A percentile compares a stretch with the other conserved stretches of the same genome.
Conservation (phyloP, 352 stramenopile species). For the Peronospora belbahrii region DNA sequence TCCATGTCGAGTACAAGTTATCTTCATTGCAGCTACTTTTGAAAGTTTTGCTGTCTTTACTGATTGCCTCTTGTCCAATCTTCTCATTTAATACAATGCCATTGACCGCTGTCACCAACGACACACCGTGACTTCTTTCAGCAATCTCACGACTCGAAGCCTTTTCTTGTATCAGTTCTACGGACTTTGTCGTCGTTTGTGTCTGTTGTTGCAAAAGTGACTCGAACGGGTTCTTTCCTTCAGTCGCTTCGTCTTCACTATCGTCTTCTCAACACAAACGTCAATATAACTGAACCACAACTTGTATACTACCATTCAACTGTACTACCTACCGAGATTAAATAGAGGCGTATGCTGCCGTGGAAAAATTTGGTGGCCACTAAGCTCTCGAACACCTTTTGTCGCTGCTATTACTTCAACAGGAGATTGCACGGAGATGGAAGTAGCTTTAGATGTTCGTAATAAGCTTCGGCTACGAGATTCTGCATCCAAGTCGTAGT, state of each 20-base stretch:
- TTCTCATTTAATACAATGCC: background rate
- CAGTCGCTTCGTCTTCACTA: constrained; percentile 22
- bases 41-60: background rate
- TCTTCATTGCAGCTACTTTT: background rate
- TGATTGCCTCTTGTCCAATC: background rate
- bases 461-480: constrained; percentile 17
- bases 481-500: constrained; percentile 44
- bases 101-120: background rate
- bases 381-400: background rate
- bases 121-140: background rate
- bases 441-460: constrained; percentile 14
- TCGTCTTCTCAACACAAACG: constrained; percentile 18
- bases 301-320: too few species aligned
- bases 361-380: constrained; percentile 35
- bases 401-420: background rate
- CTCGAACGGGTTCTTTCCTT: constrained; percentile 56
- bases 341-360: constrained; percentile 28
- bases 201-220: constrained; percentile 34
- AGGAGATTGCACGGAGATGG: background rate
- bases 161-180: background rate
- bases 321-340: constrained; percentile 27
- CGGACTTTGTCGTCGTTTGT: background rate
- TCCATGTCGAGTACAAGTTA: constrained; percentile 13
- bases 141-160: background rate
- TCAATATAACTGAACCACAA: background rate